Conservation (phyloP, 768 basidiomycete genomes). For the Russula vinacea region DNA sequence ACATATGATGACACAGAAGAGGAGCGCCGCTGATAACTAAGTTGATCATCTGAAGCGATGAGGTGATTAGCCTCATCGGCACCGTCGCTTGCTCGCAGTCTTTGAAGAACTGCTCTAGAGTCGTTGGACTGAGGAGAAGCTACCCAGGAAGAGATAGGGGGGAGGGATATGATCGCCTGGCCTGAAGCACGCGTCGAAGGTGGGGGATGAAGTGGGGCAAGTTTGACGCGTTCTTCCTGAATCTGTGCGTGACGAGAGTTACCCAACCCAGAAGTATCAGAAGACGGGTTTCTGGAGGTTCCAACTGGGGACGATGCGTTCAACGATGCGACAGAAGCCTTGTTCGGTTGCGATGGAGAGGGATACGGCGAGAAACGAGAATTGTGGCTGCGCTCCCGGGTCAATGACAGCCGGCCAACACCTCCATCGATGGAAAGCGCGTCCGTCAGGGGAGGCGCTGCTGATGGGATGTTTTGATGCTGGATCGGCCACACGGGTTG, state of each 20-base stretch:
- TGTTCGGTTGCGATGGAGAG: slow-evolving; percentile 33
- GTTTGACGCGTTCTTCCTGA: slow-evolving; percentile 39
- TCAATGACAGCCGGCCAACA: slow-evolving; percentile 36
- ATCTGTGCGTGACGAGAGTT: slow-evolving; percentile 23
- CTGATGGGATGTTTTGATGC: slow-evolving; percentile 11
- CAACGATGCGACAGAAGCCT: slow-evolving; percentile 30
- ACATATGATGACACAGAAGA: slow-evolving; percentile 19
- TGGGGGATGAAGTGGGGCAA: slow-evolving; percentile 45
- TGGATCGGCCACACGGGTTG: slow-evolving; percentile 15
- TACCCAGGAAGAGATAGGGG: slow-evolving; percentile 51
- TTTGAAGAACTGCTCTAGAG: slow-evolving; percentile 27
- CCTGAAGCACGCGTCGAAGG: slow-evolving; percentile 33
- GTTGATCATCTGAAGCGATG: slow-evolving; percentile 2
- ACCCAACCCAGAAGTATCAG: slow-evolving; percentile 21
- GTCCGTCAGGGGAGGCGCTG: slow-evolving; percentile 23
- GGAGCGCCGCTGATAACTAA: slow-evolving; percentile 18
- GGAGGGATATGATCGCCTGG: slow-evolving; percentile 51
- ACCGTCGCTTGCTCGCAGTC: slow-evolving; percentile 23
- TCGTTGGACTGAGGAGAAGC: slow-evolving; percentile 21
- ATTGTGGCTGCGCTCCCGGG: slow-evolving; percentile 33
- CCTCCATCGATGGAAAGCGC: slow-evolving; percentile 30
- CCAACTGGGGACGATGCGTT: slow-evolving; percentile 37
- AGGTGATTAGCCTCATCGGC: background rate
- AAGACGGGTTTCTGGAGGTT: slow-evolving; percentile 39
- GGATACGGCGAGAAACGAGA: slow-evolving; percentile 50